Percentiles rank a stretch among this genome's conserved stretches.
phyloP scores from a whole-genome alignment of 2,329 filamentous ascomycete species.

The Hypomyces perniciosus region DNA sequence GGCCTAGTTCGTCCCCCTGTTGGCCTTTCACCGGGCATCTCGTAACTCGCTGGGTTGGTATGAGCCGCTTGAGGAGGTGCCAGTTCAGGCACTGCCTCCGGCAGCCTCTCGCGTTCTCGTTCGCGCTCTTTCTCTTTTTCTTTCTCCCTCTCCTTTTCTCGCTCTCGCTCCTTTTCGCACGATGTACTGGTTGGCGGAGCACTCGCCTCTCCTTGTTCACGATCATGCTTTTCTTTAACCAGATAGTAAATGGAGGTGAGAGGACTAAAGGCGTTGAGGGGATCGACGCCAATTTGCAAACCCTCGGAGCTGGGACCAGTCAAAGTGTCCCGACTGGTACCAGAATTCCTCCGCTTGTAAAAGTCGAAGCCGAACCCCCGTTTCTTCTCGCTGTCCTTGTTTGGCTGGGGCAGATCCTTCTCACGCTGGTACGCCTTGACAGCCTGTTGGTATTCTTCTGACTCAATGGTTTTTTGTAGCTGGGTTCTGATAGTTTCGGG shows the following conservation, averaged over 20 bases:
- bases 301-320: conserved; percentile 79
- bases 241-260: conserved; percentile 92
- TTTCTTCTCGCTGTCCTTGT: conserved; percentile 69
- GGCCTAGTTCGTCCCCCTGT: conserved; percentile 79
- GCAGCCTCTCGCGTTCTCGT: conserved; percentile 32
- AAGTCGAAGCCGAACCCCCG: conserved; percentile 90
- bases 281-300: conserved; percentile 74
- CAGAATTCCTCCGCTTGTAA: conserved; percentile 89
- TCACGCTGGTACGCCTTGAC: conserved; percentile 65
- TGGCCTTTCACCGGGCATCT: conserved; percentile 82
- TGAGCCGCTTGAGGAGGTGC: conserved; percentile 78
- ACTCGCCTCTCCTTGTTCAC: conserved; percentile 49
- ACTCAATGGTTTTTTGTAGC: conserved; percentile 80
- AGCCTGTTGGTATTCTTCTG: conserved; percentile 86
- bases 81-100: conserved; percentile 61
- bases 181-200: conserved; percentile 41
- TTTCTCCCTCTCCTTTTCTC: conserved; percentile 22
- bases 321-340: conserved; percentile 81
- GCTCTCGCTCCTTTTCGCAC: conserved; percentile 26
- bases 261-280: conserved; percentile 88
- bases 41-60: conserved; percentile 78
- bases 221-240: conserved; percentile 88
- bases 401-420: conserved; percentile 52
- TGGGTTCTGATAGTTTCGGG: conserved; percentile 77
- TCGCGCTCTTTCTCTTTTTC: conserved; percentile 21